A percentile compares a stretch with the other conserved stretches of the same genome.
phyloP scores from a whole-genome alignment of 2,329 filamentous ascomycete genomes.

The Talaromyces sp. region DNA sequence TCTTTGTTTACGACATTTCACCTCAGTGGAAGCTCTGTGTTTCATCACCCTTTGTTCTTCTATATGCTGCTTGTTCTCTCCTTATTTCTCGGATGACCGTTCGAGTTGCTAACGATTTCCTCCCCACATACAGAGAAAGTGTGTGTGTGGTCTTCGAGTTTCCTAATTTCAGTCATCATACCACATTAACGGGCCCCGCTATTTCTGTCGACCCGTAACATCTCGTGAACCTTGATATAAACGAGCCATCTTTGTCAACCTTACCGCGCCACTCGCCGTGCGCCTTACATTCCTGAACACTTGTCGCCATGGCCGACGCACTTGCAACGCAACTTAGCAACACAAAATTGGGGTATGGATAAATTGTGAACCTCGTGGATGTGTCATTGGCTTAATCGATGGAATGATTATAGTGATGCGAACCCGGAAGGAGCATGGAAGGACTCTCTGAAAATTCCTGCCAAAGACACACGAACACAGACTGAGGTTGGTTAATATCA shows the following conservation, averaged over 20 bases:
- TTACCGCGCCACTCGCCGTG: not conserved
- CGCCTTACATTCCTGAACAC: not conserved
- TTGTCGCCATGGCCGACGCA: constrained; percentile 35
- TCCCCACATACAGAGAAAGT: not conserved
- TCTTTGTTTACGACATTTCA: not conserved
- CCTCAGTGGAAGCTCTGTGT: not conserved
- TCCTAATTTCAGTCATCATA: not conserved
- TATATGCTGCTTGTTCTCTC: not conserved
- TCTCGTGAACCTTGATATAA: not conserved
- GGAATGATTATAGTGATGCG: constrained; percentile 27
- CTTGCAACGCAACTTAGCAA: constrained; percentile 42
- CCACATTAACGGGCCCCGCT: constrained; percentile 5
- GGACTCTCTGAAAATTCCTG: constrained; percentile 40
- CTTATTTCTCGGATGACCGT: not conserved
- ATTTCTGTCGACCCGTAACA: not conserved
- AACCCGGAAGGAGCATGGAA: constrained; percentile 38
- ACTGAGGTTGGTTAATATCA: constrained; percentile 37
- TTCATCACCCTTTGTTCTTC: not conserved
- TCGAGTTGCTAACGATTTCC: not conserved
- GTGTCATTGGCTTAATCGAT: constrained; percentile 11
- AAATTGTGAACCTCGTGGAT: constrained; percentile 1
- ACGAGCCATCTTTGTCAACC: not conserved
- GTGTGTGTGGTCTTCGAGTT: not conserved
- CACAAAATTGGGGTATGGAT: constrained; percentile 36
- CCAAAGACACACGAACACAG: constrained; percentile 44